phyloP scores from a whole-genome alignment of 2,329 filamentous ascomycete species.

The Penicillium brasilianum region DNA sequence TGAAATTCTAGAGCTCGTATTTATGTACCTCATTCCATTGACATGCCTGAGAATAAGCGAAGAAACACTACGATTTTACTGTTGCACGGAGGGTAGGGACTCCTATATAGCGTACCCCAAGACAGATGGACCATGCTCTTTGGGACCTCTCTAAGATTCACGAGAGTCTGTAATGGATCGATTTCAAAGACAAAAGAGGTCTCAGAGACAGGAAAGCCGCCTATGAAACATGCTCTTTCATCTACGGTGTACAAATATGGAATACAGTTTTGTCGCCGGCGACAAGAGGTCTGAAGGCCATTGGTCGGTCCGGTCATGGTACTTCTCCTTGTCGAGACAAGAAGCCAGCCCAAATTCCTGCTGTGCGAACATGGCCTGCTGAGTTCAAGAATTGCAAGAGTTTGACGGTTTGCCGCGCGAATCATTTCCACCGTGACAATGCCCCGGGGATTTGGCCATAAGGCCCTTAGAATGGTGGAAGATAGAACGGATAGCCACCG shows the following conservation, averaged over 20 bases:
- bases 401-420: neutral
- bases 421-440: neutral
- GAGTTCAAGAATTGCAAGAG: neutral
- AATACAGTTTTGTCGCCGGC: slow-evolving; percentile 22
- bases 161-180: neutral
- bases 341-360: neutral
- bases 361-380: neutral
- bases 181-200: neutral
- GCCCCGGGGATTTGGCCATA: neutral
- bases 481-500: slow-evolving; percentile 87
- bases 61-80: neutral
- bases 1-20: neutral
- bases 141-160: neutral
- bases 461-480: slow-evolving; percentile 78
- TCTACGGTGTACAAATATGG: slow-evolving; percentile 21
- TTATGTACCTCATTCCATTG: neutral
- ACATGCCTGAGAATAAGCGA: neutral
- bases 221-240: slow-evolving; percentile 12
- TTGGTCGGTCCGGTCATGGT: neutral
- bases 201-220: neutral
- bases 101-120: no score
- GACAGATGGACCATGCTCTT: neutral
- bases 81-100: neutral
- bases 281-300: slow-evolving; percentile 8
- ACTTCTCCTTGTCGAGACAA: neutral